Evolutionary conservation across 2,329 filamentous ascomycete genomes (phyloP).

Genomic region (Neurospora crassa): DNA sequence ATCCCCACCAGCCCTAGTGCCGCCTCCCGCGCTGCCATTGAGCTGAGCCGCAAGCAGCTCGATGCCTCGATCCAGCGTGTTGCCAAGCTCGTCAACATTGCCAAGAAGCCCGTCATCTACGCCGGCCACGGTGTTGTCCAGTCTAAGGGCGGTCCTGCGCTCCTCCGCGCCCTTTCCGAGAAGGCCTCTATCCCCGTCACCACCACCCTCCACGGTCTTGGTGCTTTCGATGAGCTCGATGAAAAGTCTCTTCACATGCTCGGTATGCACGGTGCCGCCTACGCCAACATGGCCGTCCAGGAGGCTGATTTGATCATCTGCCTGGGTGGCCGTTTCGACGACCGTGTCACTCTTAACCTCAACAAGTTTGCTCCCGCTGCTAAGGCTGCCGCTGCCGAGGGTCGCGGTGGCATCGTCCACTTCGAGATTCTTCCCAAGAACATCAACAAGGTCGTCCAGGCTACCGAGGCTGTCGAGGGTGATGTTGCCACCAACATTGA

Average conservation of each 20-base stretch:
- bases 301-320: conserved; percentile 94
- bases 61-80: conserved; percentile 65
- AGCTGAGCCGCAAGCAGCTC: conserved; percentile 63
- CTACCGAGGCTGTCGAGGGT: conserved; percentile 89
- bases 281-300: conserved; percentile 97
- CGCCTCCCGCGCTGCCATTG: conserved; percentile 71
- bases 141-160: conserved; percentile 64
- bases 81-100: conserved; percentile 71
- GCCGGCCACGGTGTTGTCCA: conserved; percentile 84
- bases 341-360: conserved; percentile 79
- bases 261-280: conserved; percentile 95
- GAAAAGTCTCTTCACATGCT: conserved; percentile 96
- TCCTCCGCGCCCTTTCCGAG: conserved; percentile 79
- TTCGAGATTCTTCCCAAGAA: conserved; percentile 99
- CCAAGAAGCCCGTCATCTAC: conserved; percentile 93
- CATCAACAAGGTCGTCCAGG: conserved; percentile 98
- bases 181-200: conserved; percentile 91
- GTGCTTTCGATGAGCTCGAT: conserved; percentile 86
- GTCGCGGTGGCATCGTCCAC: conserved; percentile 88
- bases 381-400: conserved; percentile 73
- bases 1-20: conserved; percentile 77
- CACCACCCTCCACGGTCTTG: conserved; percentile 88
- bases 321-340: conserved; percentile 87
- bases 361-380: conserved; percentile 83
- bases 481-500: conserved; percentile 76